Evolutionary conservation across 2,329 filamentous ascomycete genomes (phyloP).

Genomic region (Tolypocladium paradoxum): DNA sequence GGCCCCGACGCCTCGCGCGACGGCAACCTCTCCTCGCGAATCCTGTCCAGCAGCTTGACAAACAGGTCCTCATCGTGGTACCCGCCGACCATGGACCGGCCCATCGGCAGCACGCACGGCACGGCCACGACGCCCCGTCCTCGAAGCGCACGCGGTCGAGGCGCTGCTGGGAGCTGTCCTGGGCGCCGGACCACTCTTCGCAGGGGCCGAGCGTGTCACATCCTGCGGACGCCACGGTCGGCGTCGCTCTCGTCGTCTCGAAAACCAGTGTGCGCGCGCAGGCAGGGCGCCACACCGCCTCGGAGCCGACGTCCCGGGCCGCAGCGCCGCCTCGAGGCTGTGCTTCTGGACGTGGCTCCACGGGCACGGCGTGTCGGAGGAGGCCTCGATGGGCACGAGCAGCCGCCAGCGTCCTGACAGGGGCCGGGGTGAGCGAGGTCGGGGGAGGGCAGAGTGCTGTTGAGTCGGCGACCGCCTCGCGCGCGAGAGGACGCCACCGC

Average conservation of each 20-base stretch:
- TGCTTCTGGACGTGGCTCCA: constrained; percentile 41
- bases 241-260: neutral
- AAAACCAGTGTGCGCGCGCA: no score
- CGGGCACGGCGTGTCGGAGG: constrained; percentile 39
- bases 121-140: constrained; percentile 56
- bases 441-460: no score
- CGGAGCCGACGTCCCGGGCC: constrained; percentile 31
- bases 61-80: constrained; percentile 59
- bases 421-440: neutral
- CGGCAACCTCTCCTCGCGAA: constrained; percentile 18
- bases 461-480: no score
- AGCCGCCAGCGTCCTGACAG: neutral
- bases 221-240: constrained; percentile 4
- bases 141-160: constrained; percentile 22
- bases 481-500: neutral
- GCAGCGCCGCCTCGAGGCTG: constrained; percentile 34
- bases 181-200: constrained; percentile 15
- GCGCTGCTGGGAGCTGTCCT: constrained; percentile 15
- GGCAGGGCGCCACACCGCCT: constrained; percentile 35
- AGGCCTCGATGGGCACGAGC: constrained; percentile 27
- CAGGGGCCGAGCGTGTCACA: constrained; percentile 28
- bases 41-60: constrained; percentile 52
- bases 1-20: no score
- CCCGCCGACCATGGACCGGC: constrained; percentile 56
- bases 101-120: constrained; percentile 63